Base-by-base conservation (phyloP, 352 stramenopile species). In the Globisporangium cystogenes region DNA sequence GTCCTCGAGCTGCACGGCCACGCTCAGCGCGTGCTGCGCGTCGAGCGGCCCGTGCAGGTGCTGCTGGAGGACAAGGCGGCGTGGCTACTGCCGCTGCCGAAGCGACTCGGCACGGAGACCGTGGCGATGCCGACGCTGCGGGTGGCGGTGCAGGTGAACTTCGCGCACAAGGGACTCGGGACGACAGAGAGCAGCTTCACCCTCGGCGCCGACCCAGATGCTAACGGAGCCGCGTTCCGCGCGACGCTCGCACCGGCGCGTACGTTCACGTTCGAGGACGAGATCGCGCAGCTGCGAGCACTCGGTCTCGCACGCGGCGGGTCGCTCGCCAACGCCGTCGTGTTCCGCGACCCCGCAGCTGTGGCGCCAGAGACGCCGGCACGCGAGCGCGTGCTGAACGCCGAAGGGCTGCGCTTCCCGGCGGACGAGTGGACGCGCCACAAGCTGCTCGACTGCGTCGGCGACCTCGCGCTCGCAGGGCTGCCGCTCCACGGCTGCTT, bases 261-360 rank as follows among this genome's bases (percentile, higher is more conserved):
- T 7, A 91, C 77, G 7, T 88, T 91, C 60, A 87, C 80, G 41
- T 87, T 91, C 48, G 67, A 85, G 59, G 69, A 88, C 7, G 75
- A 88, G 55, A 74, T 89, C 49, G 64, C 60, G 45, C 80, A 67
- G 72, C 76, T 89, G 68, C 80, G 62, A 29, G 43, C 62, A 1
- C 65, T 76, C 40, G 66, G 68, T 11, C 62, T 91, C 50, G 80
- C 76, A 48, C 64, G 62, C 12, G 80, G 77, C 4, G 77, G 80
- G 1, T 85, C 74, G 14, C 64, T 91, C 4, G 66, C 77, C 24
- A 91, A 87, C 41, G 78, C 80, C 10, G 62, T 89, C 36, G 76
- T 91, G 47, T 87, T 91, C 49, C 48, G 57, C 8, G 61, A 68
- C 7, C 6, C 16, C 0, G 20, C 2, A n/a, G 12, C 20, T 1